Evolutionary conservation across 257 asterid species (phyloP).

Genomic region (Linaria vulgaris): DNA sequence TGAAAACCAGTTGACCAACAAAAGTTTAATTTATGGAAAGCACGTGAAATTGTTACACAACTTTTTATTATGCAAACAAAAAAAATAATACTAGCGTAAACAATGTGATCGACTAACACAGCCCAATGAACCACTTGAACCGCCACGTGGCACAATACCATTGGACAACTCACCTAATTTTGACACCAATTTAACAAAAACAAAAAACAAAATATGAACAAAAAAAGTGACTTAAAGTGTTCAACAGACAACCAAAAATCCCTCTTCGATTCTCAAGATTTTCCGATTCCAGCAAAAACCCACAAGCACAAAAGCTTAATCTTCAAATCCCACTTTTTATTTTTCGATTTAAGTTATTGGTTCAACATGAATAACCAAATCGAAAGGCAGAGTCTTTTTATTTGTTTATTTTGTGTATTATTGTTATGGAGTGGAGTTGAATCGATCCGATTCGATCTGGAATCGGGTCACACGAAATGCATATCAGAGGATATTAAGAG

Average conservation of each 20-base stretch:
- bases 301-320: conserved; percentile 10
- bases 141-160: conserved; percentile 30
- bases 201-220: background rate
- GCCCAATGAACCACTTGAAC: background rate
- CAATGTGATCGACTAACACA: no score
- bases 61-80: no score
- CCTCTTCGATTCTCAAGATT: conserved; percentile 18
- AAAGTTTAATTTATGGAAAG: no score
- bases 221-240: conserved; percentile 16
- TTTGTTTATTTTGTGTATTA: conserved; percentile 43
- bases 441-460: conserved; percentile 81
- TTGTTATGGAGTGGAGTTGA: conserved; percentile 47
- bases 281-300: conserved; percentile 19
- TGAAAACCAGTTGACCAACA: no score
- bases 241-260: background rate
- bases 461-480: conserved; percentile 88
- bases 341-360: background rate
- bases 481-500: conserved; percentile 90
- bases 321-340: conserved; percentile 3
- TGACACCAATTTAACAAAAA: conserved; percentile 34
- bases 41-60: no score
- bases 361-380: conserved; percentile 35
- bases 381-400: conserved; percentile 28
- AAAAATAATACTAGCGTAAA: no score
- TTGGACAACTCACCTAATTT: conserved; percentile 21